Conservation (phyloP, 163 green algal genomes). For the Smithsoniella earleae region DNA sequence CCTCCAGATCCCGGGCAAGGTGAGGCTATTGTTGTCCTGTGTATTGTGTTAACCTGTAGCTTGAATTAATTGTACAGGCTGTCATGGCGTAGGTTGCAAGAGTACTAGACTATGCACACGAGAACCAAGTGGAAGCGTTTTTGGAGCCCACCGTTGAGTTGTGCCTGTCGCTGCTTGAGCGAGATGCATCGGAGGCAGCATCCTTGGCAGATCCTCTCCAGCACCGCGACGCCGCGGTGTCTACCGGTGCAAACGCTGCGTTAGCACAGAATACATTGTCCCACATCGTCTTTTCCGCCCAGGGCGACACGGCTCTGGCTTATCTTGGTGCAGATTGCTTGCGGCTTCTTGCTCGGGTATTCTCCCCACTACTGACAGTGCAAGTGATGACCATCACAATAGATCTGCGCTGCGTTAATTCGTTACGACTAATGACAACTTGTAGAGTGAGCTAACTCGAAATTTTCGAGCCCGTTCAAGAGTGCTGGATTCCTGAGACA, state of each 20-base stretch:
- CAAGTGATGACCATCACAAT: no score
- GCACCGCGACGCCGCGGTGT: neutral
- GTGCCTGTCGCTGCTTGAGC: conserved; percentile 32
- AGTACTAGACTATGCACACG: conserved; percentile 69
- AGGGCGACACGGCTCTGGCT: neutral
- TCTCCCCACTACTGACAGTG: no score
- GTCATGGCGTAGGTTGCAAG: conserved; percentile 53
- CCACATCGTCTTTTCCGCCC: conserved; percentile 7
- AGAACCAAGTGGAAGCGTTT: conserved; percentile 78
- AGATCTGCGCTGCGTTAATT: no score
- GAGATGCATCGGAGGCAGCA: neutral
- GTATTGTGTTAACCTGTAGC: no score
- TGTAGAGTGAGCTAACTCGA: no score
- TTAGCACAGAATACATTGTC: neutral
- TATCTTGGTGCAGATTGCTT: conserved; percentile 16
- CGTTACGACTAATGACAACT: no score
- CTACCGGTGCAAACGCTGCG: neutral
- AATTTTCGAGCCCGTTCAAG: no score
- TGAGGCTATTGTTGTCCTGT: no score
- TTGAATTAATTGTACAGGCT: no score
- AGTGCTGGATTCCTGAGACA: no score
- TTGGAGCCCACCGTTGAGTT: conserved; percentile 72
- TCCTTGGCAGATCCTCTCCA: neutral
- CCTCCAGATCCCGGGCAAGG: no score
- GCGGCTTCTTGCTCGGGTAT: conserved; percentile 1